These are phyloP conservation scores for Blumeria graminis DNA, from an alignment of 2,329 filamentous ascomycete genomes.

Conservation along the genomic window DNA sequence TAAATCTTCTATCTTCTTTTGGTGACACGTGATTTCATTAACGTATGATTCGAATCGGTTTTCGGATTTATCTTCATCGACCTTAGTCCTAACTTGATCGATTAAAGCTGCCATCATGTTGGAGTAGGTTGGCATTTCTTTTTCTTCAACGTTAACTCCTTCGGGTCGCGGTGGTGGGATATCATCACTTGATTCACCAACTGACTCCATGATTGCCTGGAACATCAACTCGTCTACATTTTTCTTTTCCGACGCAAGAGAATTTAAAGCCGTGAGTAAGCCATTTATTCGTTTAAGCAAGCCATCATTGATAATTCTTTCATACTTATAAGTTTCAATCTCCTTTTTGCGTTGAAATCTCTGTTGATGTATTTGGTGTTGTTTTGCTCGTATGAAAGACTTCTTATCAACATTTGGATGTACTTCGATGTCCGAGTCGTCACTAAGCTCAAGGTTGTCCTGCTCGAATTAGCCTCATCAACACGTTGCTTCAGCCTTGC, in stretches of 20 bases:
- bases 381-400: constrained; percentile 95
- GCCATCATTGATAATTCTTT: constrained; percentile 78
- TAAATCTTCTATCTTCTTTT: constrained; percentile 51
- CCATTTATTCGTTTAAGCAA: constrained; percentile 62
- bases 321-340: constrained; percentile 81
- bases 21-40: constrained; percentile 51
- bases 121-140: constrained; percentile 57
- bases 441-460: constrained; percentile 86
- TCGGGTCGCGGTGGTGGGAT: constrained; percentile 50
- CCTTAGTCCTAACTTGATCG: constrained; percentile 63
- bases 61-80: constrained; percentile 46
- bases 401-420: constrained; percentile 97
- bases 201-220: constrained; percentile 64
- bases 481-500: constrained; percentile 5
- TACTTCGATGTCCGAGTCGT: constrained; percentile 94
- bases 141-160: constrained; percentile 52
- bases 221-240: constrained; percentile 69
- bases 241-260: constrained; percentile 36
- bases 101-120: constrained; percentile 97
- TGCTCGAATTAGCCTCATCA: constrained; percentile 18
- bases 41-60: constrained; percentile 54
- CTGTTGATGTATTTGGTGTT: constrained; percentile 87
- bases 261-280: constrained; percentile 50
- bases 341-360: constrained; percentile 64
- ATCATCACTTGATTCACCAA: constrained; percentile 46